Evolutionary conservation across 1,139 yeast genomes (phyloP), one percentile per base, ranked within the genome.

Genomic region (Taiozyma sp.): DNA sequence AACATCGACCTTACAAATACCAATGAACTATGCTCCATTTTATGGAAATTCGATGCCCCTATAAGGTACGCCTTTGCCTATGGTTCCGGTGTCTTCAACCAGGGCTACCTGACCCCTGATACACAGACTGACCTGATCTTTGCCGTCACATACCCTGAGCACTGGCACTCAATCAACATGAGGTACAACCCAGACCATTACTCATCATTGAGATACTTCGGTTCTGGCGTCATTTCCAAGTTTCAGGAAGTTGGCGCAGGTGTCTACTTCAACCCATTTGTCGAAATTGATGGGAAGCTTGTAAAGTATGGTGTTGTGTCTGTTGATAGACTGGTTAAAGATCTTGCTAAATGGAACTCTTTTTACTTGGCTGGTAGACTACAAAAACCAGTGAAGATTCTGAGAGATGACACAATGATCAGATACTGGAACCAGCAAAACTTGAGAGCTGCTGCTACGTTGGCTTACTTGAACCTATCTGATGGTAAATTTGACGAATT

Each of bases 11-110:
- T 69, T 32, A 76, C 73, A 22, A 64, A 77, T 55, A 69, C 79
- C 43, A 70, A 68, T n/a, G 74, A 77, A 19, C 70, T 88, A 44
- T 69, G 75, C 24, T 68, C 74, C 2, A 75, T 87, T 4, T 65
- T 84, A 24, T 68, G 79, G 65, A 71, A 77, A 44, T 88, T 89
- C 65, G 70, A 79, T 47, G 86, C 91, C 1, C 91, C 93, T 0
- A 79, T 88, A 24, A 72, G 80, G 51, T 86, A 78, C 59, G 85
- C 93, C 1, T 85, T 92, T 67, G 99, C 98, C 0, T 95, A 95
- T 67, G 99, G 99, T 1, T 87, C 96, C 9, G 97, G 97, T 4
- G 97, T 95, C 0, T 87, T 95, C 60, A 78, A 83, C 32, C 99
- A 95, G 66, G 80, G 81, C 30, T 67, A 70, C 24, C 56, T 59